These are phyloP conservation scores for Globisporangium paddicum DNA, from an alignment of 352 stramenopile genomes.

Conservation along the genomic window DNA sequence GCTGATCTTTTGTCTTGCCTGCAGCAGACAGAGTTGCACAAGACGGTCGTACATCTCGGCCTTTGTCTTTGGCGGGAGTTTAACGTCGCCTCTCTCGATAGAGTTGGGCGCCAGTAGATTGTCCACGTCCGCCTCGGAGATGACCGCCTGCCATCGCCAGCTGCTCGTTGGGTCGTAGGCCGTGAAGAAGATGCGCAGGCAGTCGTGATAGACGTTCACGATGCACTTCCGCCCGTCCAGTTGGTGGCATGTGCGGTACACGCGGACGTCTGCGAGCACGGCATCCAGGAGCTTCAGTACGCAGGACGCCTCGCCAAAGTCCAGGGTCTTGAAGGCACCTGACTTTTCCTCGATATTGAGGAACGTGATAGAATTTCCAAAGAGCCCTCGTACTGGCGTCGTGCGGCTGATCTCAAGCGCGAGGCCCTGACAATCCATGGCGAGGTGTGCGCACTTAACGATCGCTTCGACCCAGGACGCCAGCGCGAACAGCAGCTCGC, in stretches of 20 bases:
- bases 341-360: constrained; percentile 14
- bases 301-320: constrained; percentile 17
- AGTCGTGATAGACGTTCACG: constrained; percentile 72
- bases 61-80: constrained; percentile 34
- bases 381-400: constrained; percentile 47
- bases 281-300: constrained; percentile 55
- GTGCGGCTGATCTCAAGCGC: constrained; percentile 47
- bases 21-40: constrained; percentile 46
- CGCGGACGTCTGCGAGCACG: constrained; percentile 52
- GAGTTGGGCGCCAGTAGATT: constrained; percentile 59
- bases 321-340: constrained; percentile 10
- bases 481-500: constrained; percentile 38
- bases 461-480: constrained; percentile 50
- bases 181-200: constrained; percentile 55
- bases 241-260: constrained; percentile 48
- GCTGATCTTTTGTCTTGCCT: constrained; percentile 10
- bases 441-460: constrained; percentile 31
- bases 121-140: constrained; percentile 58
- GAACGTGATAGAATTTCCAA: constrained; percentile 59
- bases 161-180: constrained; percentile 56
- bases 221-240: constrained; percentile 47
- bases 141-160: constrained; percentile 43
- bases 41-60: constrained; percentile 65
- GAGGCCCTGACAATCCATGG: constrained; percentile 36
- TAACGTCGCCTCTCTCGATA: constrained; percentile 34